Evolutionary conservation across 2,329 filamentous ascomycete species (phyloP), one percentile per base, ranked within the genome.

Genomic region (Lizonia empirigonia): DNA sequence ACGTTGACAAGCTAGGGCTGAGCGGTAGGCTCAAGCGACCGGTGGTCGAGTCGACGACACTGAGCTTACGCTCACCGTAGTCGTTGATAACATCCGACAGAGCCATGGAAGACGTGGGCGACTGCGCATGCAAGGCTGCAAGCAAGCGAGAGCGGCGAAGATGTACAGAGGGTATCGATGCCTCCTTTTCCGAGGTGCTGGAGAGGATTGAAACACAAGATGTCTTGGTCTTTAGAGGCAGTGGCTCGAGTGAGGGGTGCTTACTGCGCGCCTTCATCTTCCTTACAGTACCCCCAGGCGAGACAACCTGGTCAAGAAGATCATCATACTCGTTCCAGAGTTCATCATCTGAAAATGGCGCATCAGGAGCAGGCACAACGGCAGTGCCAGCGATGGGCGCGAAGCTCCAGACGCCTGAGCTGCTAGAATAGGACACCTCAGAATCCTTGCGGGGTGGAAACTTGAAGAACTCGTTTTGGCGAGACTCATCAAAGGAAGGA

Each of bases 281-380:
- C 15, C 27, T 32, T n/a, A 37, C 24, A 7, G 49, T 52, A 18
- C 49, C 49, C 8, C 49, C 49, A 10, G 49, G 49, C 4, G 80
- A 82, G 40, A 84, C 80, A 9, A 85, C 81, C 50, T 90, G 86
- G 44, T 89, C 89, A 45, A 97, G 82, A 10, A 97, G 77, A 63
- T 97, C 93, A 59, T 97, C 87, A 67, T 95, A 97, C 73, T 96
- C 93, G 42, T 92, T 87, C 93, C 93, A 97, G 1, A 96, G 82
- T 67, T 97, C 93, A 63, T 97, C 93, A 59, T 95, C 89, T 1
- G 78, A 84, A 4, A 87, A 80, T 0, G 84, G 86, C 4, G 85
- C 84, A 35, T 78, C 79, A 1, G 83, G 78, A 3, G 78, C 76
- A 0, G 88, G 88, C 18, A 89, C 77, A 2, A 90, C 75, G 6